phyloP scores from a whole-genome alignment of 169 alveolate genomes.

The Plasmodium coatneyi region DNA sequence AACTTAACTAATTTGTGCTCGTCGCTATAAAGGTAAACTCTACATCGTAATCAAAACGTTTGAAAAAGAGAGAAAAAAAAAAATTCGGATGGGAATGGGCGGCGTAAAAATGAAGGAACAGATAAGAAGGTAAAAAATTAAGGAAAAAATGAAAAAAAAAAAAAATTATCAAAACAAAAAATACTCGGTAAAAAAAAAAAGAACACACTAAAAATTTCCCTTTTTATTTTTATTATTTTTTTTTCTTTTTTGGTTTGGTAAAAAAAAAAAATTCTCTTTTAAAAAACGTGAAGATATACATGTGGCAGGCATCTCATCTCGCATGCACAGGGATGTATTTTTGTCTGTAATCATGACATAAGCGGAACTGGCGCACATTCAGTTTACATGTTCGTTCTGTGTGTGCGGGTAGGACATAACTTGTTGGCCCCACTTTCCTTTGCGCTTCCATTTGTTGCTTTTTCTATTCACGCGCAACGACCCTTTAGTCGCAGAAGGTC shows the following conservation, averaged over 20 bases:
- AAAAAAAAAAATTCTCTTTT: background rate
- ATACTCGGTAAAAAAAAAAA: background rate
- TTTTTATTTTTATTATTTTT: background rate
- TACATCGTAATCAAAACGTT: background rate
- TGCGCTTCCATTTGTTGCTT: background rate
- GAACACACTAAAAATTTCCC: background rate
- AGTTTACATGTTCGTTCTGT: background rate
- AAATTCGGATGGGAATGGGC: background rate
- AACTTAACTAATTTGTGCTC: background rate
- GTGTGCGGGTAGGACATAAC: background rate
- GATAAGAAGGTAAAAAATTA: background rate
- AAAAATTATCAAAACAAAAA: background rate
- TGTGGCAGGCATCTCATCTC: background rate
- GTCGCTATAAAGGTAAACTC: background rate
- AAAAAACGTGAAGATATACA: background rate
- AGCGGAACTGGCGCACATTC: background rate
- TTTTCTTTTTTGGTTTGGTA: background rate
- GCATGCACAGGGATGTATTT: background rate
- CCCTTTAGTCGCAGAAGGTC: slow-evolving; percentile 51
- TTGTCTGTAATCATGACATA: background rate
- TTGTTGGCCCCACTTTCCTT: background rate
- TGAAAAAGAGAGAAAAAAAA: background rate
- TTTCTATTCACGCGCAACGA: background rate
- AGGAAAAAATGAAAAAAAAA: background rate
- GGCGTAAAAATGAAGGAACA: background rate